Percentiles rank a stretch among this genome's conserved stretches.
phyloP scores from a whole-genome alignment of 768 basidiomycete species.

The Neoboletus brunneissimus region DNA sequence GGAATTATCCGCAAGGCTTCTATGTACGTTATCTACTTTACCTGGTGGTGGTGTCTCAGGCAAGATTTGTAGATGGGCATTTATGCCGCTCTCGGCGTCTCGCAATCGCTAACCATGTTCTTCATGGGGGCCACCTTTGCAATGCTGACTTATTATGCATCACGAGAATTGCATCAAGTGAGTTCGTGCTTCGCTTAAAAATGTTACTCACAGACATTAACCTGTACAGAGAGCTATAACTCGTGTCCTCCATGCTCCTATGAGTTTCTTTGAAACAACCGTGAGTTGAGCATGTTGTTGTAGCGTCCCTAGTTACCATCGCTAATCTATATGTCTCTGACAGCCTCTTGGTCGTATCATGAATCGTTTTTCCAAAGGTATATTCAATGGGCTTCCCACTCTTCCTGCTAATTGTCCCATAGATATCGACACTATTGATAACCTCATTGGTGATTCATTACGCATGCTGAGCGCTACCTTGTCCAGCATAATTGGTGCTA shows the following conservation, averaged over 20 bases:
- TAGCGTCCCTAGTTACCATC: background rate
- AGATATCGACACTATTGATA: constrained; percentile 82
- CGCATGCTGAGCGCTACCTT: constrained; percentile 69
- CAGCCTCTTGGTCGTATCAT: constrained; percentile 83
- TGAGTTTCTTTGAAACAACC: constrained; percentile 89
- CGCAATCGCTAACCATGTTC: constrained; percentile 67
- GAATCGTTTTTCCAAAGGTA: constrained; percentile 85
- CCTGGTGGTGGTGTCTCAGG: constrained; percentile 29
- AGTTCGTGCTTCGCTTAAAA: constrained; percentile 9
- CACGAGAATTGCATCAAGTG: constrained; percentile 61
- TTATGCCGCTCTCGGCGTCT: constrained; percentile 70
- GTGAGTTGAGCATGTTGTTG: constrained; percentile 34
- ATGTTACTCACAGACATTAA: background rate
- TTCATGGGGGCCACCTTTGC: constrained; percentile 65
- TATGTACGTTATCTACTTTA: constrained; percentile 49
- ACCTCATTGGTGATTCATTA: constrained; percentile 68
- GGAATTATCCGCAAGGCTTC: constrained; percentile 58
- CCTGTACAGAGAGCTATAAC: constrained; percentile 52
- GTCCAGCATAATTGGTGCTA: constrained; percentile 66
- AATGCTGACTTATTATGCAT: constrained; percentile 73
- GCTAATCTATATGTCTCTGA: constrained; percentile 7
- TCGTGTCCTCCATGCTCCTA: constrained; percentile 79
- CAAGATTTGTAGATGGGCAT: constrained; percentile 62
- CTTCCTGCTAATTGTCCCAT: background rate
- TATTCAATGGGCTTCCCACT: background rate